Conservation (phyloP, 2,329 filamentous ascomycete genomes). For the Ceratocystis papillata region DNA sequence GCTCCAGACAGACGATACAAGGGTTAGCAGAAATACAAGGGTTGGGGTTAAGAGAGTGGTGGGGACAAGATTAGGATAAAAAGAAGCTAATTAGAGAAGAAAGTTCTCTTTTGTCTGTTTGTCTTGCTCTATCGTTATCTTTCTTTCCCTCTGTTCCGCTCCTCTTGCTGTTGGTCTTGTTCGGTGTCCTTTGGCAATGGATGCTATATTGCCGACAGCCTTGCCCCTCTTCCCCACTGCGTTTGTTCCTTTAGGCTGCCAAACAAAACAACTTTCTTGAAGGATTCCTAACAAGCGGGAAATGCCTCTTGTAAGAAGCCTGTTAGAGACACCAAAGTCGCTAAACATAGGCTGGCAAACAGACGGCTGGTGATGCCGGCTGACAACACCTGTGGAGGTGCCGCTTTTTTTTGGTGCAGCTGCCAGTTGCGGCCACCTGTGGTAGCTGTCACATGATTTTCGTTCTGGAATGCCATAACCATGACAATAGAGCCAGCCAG, state of each 20-base stretch:
- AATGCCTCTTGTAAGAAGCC: neutral
- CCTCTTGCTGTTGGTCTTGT: too few species aligned
- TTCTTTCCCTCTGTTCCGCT: too few species aligned
- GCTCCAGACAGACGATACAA: too few species aligned
- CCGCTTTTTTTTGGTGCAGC: too few species aligned
- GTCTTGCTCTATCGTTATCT: too few species aligned
- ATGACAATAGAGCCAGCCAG: neutral
- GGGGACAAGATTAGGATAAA: too few species aligned
- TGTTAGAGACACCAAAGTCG: neutral
- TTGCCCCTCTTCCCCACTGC: neutral
- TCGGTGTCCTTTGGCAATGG: neutral
- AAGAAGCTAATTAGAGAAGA: too few species aligned
- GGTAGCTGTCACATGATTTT: neutral
- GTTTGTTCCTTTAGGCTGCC: constrained; percentile 9
- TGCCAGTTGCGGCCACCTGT: neutral
- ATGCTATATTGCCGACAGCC: neutral
- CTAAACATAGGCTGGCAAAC: too few species aligned
- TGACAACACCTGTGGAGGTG: too few species aligned
- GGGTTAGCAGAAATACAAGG: neutral
- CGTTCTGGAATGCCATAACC: neutral
- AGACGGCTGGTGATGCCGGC: too few species aligned
- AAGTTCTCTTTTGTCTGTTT: too few species aligned
- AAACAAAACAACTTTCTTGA: neutral
- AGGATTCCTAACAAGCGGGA: neutral
- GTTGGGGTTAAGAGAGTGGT: neutral